Evolutionary conservation across 2,329 filamentous ascomycete genomes (phyloP).

Genomic region (Colletotrichum lindemuthianum): DNA sequence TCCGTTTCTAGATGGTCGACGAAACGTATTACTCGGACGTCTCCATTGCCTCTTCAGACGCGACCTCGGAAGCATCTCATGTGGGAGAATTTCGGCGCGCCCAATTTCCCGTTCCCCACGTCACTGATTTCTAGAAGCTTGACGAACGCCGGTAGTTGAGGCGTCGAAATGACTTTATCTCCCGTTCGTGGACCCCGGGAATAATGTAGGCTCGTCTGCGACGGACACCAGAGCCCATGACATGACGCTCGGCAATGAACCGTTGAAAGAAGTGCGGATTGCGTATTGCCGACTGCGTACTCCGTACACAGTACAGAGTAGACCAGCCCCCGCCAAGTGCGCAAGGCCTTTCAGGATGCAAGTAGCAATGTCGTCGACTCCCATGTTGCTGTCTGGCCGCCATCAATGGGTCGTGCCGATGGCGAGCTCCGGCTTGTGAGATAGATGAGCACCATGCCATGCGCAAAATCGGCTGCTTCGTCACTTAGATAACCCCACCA

Average conservation of each 20-base stretch:
- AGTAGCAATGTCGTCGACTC: conserved; percentile 5
- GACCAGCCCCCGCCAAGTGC: conserved; percentile 26
- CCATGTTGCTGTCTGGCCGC: conserved; percentile 23
- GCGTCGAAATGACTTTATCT: conserved; percentile 37
- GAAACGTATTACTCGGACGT: conserved; percentile 14
- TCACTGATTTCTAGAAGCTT: conserved; percentile 37
- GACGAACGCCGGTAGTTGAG: conserved; percentile 33
- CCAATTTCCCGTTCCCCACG: conserved; percentile 37
- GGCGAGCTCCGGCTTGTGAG: conserved; percentile 29
- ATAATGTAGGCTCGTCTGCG: conserved; percentile 19
- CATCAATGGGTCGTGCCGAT: conserved; percentile 33
- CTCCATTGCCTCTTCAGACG: conserved; percentile 8
- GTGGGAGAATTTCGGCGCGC: conserved; percentile 22
- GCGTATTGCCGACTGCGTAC: too few relatives aligned
- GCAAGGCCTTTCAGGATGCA: conserved; percentile 30
- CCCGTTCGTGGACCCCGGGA: conserved; percentile 25
- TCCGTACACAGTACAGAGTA: too few relatives aligned
- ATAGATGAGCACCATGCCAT: conserved; percentile 17
- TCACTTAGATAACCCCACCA: conserved; percentile 13
- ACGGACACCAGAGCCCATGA: conserved; percentile 26
- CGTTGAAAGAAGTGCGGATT: conserved; percentile 6
- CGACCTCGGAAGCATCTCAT: conserved; percentile 10
- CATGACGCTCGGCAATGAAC: conserved; percentile 31
- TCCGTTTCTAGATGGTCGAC: conserved; percentile 5
- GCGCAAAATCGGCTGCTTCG: not conserved